Evolutionary conservation across 768 basidiomycete species (phyloP).

Genomic region (Holtermannia corniformis): DNA sequence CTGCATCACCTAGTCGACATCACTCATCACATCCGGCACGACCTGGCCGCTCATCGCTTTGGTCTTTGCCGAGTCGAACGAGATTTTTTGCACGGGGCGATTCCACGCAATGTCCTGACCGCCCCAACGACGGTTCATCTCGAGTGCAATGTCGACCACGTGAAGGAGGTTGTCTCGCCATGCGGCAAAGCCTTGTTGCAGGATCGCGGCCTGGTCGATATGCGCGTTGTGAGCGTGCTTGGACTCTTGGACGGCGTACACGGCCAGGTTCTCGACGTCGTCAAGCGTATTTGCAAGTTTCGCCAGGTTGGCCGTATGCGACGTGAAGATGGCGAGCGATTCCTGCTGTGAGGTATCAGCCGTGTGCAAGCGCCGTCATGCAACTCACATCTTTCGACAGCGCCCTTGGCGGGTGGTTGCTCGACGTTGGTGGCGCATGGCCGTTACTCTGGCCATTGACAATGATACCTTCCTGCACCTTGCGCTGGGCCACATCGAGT

Average conservation of each 20-base stretch:
- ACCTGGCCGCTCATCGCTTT: neutral
- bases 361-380: too few relatives aligned
- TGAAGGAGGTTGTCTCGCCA: neutral
- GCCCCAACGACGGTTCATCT: neutral
- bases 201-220: neutral
- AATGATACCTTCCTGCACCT: too few relatives aligned
- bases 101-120: neutral
- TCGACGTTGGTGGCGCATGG: too few relatives aligned
- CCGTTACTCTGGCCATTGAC: too few relatives aligned
- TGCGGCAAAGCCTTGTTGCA: neutral
- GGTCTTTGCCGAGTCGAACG: neutral
- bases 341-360: neutral
- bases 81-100: neutral
- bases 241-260: neutral
- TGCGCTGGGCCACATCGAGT: conserved; percentile 51
- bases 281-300: neutral
- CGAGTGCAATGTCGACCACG: neutral
- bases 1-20: neutral
- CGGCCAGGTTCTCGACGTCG: neutral
- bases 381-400: too few relatives aligned
- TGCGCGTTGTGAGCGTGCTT: neutral
- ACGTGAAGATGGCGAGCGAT: neutral
- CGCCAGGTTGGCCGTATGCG: neutral
- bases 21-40: neutral
- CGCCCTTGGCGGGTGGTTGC: too few relatives aligned